Conservation (phyloP, 2,329 filamentous ascomycete genomes). For the Hansfordia pulvinata region DNA sequence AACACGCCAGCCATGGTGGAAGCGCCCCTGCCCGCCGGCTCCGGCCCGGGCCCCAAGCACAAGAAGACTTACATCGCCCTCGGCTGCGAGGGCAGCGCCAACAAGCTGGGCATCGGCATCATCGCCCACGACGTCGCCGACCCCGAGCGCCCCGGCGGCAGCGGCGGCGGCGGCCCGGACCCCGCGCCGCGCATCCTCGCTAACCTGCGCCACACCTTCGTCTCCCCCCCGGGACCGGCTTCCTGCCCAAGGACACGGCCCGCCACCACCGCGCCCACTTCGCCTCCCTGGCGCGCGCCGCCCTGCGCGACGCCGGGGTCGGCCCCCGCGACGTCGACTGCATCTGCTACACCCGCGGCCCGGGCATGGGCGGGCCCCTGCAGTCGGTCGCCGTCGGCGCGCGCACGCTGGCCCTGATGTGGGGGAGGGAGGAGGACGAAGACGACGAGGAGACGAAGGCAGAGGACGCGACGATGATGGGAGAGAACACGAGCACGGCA, state of each 20-base stretch:
- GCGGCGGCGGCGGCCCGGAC: conserved; percentile 53
- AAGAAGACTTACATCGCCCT: conserved; percentile 36
- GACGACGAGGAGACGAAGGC: no score
- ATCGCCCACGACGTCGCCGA: conserved; percentile 59
- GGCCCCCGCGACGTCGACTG: conserved; percentile 61
- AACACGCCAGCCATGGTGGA: no score
- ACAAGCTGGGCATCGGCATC: conserved; percentile 90
- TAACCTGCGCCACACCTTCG: conserved; percentile 90
- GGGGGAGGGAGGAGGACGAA: no score
- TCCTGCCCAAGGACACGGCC: conserved; percentile 93
- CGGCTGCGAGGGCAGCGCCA: conserved; percentile 79
- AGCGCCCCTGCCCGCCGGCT: no score
- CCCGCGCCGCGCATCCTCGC: conserved; percentile 60
- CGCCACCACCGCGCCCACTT: conserved; percentile 83
- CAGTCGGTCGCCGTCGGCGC: conserved; percentile 78
- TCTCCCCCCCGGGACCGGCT: conserved; percentile 82
- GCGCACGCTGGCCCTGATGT: conserved; percentile 67
- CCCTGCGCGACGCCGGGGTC: conserved; percentile 57
- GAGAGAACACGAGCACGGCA: no score
- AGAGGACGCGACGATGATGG: no score
- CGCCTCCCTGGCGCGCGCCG: conserved; percentile 64
- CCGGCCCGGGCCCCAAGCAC: conserved; percentile 7
- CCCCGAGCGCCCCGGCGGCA: conserved; percentile 64
- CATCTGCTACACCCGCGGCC: conserved; percentile 90
- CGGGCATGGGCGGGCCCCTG: conserved; percentile 91